A percentile compares a stretch with the other conserved stretches of the same genome.
These are phyloP conservation scores for Aspergillus sp. DNA, from an alignment of 2,329 filamentous ascomycete species.

Conservation along the genomic window DNA sequence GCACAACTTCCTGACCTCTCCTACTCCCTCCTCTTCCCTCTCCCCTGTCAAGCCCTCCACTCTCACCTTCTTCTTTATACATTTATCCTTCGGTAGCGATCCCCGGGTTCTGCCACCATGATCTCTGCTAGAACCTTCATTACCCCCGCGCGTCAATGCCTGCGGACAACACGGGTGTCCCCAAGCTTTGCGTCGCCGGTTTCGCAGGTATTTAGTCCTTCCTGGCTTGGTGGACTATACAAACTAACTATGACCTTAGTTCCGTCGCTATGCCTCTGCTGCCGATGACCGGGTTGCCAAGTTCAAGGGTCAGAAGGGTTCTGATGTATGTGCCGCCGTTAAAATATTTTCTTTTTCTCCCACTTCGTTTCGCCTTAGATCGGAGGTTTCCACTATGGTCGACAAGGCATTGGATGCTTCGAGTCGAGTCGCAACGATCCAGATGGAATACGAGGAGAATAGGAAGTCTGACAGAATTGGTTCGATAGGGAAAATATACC, in stretches of 20 bases:
- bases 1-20: slow-evolving; percentile 17
- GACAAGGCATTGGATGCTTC: background rate
- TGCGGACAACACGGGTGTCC: slow-evolving; percentile 55
- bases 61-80: slow-evolving; percentile 17
- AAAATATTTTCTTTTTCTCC: slow-evolving; percentile 7
- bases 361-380: slow-evolving; percentile 18
- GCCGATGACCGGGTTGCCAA: slow-evolving; percentile 71
- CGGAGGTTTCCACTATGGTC: slow-evolving; percentile 17
- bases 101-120: slow-evolving; percentile 54
- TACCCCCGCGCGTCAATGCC: slow-evolving; percentile 70
- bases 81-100: slow-evolving; percentile 10
- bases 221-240: background rate
- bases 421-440: background rate
- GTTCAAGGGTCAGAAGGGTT: slow-evolving; percentile 85
- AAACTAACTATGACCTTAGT: slow-evolving; percentile 25
- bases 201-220: slow-evolving; percentile 50
- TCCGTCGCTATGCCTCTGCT: slow-evolving; percentile 54
- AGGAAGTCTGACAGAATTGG: slow-evolving; percentile 10
- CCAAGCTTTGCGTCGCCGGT: slow-evolving; percentile 43
- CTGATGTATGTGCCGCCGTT: slow-evolving; percentile 60
- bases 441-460: background rate
- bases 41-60: slow-evolving; percentile 8
- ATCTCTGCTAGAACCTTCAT: slow-evolving; percentile 73
- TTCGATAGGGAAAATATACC: slow-evolving; percentile 75
- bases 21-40: slow-evolving; percentile 14